Base-by-base conservation (phyloP, 176 grass and related monocot genomes). In the Urochloa ruziziensis region DNA sequence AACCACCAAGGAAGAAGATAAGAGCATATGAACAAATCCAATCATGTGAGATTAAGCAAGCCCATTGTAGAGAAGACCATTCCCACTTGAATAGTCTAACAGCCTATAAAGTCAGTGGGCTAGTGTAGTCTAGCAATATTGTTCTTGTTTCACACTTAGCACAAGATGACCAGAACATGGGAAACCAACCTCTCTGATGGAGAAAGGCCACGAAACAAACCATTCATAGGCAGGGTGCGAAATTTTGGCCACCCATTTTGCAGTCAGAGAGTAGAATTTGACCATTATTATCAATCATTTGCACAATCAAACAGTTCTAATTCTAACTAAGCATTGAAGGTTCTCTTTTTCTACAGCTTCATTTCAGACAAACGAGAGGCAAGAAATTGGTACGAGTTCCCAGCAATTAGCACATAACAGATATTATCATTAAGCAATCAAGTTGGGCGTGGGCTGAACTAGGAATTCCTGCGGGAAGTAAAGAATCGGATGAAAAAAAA, bases 161-260 rank as follows among this genome's bases (percentile, higher is more conserved):
- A 70, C 53, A 81, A 1, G 52, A 85, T 69, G 30, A 81, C 70
- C 32, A 69, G n/a, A 76, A 82, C 61, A 77, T 69, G 65, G 62
- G 56, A 53, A 34, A 62, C 83, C 54, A 85, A 77, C 70, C 67
- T 78, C 88, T 42, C 70, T 81, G 82, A 82, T 85, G 70, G 70
- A 18, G 78, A 89, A 71, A 86, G 78, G 12, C 57, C 57, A 77
- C 88, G 27, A 42, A 57, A 46, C 27, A 56, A 56, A 7, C 4
- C 6, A 29, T 67, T 15, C 56, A 72, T 29, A 67, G 53, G 3
- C 39, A 19, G 30, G 13, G 61, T 40, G 52, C 30, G 2, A 42
- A 40, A 81, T 44, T 35, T 81, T 68, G 62, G 52, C 70, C 51
- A 15, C 79, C 17, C n/a, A n/a, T 21, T 54, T 33, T 72, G 39